These are phyloP conservation scores for Ilyonectria robusta DNA, from an alignment of 2,329 filamentous ascomycete species.

Conservation along the genomic window DNA sequence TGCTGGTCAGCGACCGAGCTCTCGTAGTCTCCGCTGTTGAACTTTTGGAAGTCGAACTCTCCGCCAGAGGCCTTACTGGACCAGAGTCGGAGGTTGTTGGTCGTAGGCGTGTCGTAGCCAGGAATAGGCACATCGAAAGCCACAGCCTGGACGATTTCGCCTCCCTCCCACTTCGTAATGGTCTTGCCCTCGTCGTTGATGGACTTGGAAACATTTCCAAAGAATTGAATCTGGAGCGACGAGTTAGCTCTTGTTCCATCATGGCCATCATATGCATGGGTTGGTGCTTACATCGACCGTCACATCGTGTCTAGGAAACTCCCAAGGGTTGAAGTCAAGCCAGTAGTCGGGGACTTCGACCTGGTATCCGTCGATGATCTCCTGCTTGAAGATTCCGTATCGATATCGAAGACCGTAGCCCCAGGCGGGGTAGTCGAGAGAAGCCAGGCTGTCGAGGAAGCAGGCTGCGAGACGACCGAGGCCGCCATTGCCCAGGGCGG, in stretches of 20 bases:
- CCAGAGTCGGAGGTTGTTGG: slow-evolving; percentile 97
- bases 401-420: slow-evolving; percentile 96
- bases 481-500: slow-evolving; percentile 95
- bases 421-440: slow-evolving; percentile 96
- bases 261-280: not conserved
- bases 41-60: slow-evolving; percentile 99
- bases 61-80: slow-evolving; percentile 97
- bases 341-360: slow-evolving; percentile 99
- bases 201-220: slow-evolving; percentile 84
- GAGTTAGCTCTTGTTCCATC: slow-evolving; percentile 20
- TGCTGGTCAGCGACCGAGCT: slow-evolving; percentile 98
- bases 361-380: slow-evolving; percentile 98
- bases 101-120: slow-evolving; percentile 89
- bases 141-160: slow-evolving; percentile 91
- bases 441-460: slow-evolving; percentile 96
- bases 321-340: slow-evolving; percentile 99
- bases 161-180: slow-evolving; percentile 86
- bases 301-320: slow-evolving; percentile 95
- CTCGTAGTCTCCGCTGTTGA: slow-evolving; percentile 98
- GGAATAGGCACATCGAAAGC: slow-evolving; percentile 95
- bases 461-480: slow-evolving; percentile 95
- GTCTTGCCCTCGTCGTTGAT: slow-evolving; percentile 83
- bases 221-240: slow-evolving; percentile 85
- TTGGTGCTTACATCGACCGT: slow-evolving; percentile 79
- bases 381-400: slow-evolving; percentile 99